These are phyloP conservation scores for Monosporozyma aquatica DNA, from an alignment of 805 yeast species.

Conservation along the genomic window DNA sequence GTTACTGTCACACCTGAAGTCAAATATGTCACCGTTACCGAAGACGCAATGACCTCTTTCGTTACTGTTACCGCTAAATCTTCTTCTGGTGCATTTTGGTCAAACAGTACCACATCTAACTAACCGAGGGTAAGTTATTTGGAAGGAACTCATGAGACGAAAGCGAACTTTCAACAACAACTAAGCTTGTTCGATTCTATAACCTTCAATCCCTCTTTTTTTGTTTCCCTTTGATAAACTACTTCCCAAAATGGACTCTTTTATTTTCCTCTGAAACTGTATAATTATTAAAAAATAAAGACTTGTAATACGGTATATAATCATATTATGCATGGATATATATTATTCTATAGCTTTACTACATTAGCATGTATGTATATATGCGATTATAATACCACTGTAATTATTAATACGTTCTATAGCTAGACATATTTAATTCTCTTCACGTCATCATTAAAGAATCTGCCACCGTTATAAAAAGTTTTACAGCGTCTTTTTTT, in stretches of 20 bases:
- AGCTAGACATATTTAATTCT: not conserved
- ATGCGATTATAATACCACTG: no score
- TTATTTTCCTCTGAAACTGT: no score
- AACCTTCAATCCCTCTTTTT: not conserved
- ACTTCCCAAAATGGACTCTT: not conserved
- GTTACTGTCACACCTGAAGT: conserved; percentile 17
- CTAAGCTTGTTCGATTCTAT: no score
- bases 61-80: conserved; percentile 19
- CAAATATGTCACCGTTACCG: conserved; percentile 17
- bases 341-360: not conserved
- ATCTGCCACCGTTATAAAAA: not conserved
- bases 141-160: no score
- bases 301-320: not conserved
- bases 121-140: no score
- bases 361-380: not conserved
- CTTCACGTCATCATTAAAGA: not conserved
- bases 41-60: conserved; percentile 12
- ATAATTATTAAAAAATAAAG: no score
- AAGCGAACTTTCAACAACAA: no score
- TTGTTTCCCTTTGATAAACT: not conserved
- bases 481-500: not conserved
- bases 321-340: not conserved
- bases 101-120: conserved; percentile 1
- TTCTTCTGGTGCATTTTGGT: conserved; percentile 3
- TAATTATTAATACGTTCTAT: not conserved